Evolutionary conservation across 2,329 filamentous ascomycete genomes (phyloP).

Genomic region (Colletotrichum eremochloae): DNA sequence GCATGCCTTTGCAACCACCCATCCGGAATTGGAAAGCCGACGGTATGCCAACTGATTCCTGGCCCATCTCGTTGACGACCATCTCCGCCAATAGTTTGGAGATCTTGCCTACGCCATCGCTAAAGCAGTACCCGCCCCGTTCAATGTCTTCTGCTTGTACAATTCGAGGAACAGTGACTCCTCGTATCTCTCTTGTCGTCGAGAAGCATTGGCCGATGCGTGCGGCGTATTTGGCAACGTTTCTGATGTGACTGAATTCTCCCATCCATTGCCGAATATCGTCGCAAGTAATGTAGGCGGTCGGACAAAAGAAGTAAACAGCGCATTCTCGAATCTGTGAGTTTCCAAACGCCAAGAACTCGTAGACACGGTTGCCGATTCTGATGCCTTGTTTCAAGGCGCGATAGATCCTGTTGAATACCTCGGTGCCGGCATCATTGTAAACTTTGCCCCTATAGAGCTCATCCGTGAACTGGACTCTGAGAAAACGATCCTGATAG

Average conservation of each 20-base stretch:
- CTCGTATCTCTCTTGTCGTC: conserved; percentile 82
- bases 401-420: conserved; percentile 81
- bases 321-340: conserved; percentile 94
- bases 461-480: conserved; percentile 92
- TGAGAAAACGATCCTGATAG: conserved; percentile 82
- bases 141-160: conserved; percentile 78
- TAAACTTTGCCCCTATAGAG: conserved; percentile 71
- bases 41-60: conserved; percentile 69
- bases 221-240: conserved; percentile 91
- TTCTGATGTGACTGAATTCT: conserved; percentile 81
- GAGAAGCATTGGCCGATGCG: conserved; percentile 96
- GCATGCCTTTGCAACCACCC: conserved; percentile 91
- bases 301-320: conserved; percentile 91
- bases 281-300: conserved; percentile 74
- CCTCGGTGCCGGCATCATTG: conserved; percentile 62
- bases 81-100: conserved; percentile 81
- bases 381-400: conserved; percentile 82
- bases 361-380: conserved; percentile 84
- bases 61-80: conserved; percentile 77
- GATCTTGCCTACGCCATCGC: conserved; percentile 95
- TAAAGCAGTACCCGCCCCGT: conserved; percentile 79
- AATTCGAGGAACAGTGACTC: conserved; percentile 70
- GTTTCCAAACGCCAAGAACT: conserved; percentile 95
- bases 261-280: conserved; percentile 91
- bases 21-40: conserved; percentile 94